A percentile compares a stretch with the other conserved stretches of the same genome.
phyloP scores from a whole-genome alignment of 108 stramenopile genomes.

The Nannochloropsis gaditana region DNA sequence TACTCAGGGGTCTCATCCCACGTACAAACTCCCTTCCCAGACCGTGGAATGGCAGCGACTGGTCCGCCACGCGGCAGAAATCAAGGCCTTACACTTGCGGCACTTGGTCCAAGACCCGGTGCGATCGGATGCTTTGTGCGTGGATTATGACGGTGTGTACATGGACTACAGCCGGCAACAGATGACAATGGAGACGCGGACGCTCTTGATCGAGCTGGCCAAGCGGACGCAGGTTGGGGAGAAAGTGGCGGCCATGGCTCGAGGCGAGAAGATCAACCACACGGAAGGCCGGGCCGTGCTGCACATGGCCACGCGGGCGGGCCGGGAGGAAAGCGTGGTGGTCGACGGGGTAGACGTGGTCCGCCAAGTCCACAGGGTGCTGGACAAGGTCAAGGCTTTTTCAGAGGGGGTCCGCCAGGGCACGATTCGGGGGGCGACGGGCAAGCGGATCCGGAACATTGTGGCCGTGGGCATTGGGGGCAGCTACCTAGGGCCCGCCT shows the following conservation, averaged over 20 bases:
- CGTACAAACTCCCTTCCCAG: not conserved
- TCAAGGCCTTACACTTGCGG: slow-evolving; percentile 33
- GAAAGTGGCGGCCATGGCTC: slow-evolving; percentile 71
- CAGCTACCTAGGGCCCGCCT: slow-evolving; percentile 67
- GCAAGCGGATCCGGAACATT: slow-evolving; percentile 83
- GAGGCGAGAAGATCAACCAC: slow-evolving; percentile 90
- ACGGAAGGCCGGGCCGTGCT: slow-evolving; percentile 93
- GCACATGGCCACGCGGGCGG: slow-evolving; percentile 62
- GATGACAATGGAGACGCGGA: slow-evolving; percentile 70
- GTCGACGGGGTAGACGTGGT: slow-evolving; percentile 83
- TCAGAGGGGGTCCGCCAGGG: slow-evolving; percentile 81
- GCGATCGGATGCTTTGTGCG: slow-evolving; percentile 28
- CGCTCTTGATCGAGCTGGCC: slow-evolving; percentile 76
- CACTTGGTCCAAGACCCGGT: slow-evolving; percentile 24
- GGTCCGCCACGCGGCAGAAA: slow-evolving; percentile 15
- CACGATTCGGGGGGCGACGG: slow-evolving; percentile 79
- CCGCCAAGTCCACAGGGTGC: slow-evolving; percentile 80
- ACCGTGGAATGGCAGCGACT: slow-evolving; percentile 11
- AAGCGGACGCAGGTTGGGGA: slow-evolving; percentile 66
- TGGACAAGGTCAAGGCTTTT: slow-evolving; percentile 75
- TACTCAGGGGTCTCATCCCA: not conserved
- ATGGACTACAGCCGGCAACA: slow-evolving; percentile 93
- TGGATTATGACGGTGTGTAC: slow-evolving; percentile 61
- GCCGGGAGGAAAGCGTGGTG: slow-evolving; percentile 47
- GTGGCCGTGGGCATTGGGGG: slow-evolving; percentile 98